Evolutionary conservation across 2,329 filamentous ascomycete species (phyloP).

Genomic region (Sordariomycetes sp.): DNA sequence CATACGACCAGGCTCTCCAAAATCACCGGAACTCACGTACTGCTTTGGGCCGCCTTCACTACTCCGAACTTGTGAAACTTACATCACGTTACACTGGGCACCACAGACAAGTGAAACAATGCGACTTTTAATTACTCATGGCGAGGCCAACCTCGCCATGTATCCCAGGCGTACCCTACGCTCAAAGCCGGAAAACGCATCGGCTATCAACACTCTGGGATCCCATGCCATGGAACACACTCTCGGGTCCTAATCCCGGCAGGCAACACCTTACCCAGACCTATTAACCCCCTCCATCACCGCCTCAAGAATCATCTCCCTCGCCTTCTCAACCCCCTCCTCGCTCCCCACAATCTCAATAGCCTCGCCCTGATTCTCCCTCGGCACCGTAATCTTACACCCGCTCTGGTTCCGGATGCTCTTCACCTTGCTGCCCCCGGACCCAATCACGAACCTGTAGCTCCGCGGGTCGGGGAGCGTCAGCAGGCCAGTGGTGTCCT

Average conservation of each 20-base stretch:
- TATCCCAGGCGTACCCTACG: background rate
- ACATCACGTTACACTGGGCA: background rate
- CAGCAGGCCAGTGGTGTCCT: conserved; percentile 69
- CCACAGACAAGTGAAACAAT: background rate
- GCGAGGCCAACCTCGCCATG: background rate
- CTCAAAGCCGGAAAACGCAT: background rate
- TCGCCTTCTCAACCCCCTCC: conserved; percentile 75
- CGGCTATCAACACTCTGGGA: background rate
- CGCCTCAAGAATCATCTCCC: conserved; percentile 76
- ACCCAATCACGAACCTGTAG: conserved; percentile 83
- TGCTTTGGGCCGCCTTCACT: too few species aligned
- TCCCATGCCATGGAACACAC: too few species aligned
- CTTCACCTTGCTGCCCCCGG: conserved; percentile 84
- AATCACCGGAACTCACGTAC: too few species aligned
- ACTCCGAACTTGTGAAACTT: too few species aligned
- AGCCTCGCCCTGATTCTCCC: conserved; percentile 66
- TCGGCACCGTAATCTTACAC: conserved; percentile 87
- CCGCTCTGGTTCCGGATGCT: conserved; percentile 82
- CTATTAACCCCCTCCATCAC: conserved; percentile 46
- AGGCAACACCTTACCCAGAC: conserved; percentile 2
- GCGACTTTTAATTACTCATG: background rate
- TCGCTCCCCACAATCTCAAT: conserved; percentile 77
- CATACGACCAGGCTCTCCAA: too few species aligned
- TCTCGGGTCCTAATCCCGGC: background rate
- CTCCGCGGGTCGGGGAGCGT: conserved; percentile 79